These are phyloP conservation scores for Neofusicoccum umdonicola DNA, from an alignment of 2,329 filamentous ascomycete species.

Conservation along the genomic window DNA sequence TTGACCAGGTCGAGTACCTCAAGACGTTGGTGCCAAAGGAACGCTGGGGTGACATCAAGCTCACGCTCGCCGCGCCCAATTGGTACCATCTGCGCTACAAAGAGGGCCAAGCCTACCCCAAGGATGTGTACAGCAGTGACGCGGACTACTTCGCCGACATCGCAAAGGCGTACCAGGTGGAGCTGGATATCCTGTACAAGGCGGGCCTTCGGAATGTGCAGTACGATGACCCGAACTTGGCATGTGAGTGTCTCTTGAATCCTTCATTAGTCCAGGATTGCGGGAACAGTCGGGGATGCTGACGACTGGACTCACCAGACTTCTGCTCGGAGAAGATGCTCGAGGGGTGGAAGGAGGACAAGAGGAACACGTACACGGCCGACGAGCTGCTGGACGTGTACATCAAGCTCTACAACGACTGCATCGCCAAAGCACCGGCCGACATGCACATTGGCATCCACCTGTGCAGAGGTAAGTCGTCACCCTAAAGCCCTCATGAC, in stretches of 20 bases:
- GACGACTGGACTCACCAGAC: slow-evolving; percentile 20
- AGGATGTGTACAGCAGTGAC: slow-evolving; percentile 41
- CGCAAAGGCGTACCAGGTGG: slow-evolving; percentile 42
- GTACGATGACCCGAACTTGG: slow-evolving; percentile 45
- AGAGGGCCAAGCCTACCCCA: slow-evolving; percentile 46
- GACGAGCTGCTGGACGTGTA: slow-evolving; percentile 70
- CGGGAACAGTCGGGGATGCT: background rate
- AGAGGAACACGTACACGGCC: slow-evolving; percentile 62
- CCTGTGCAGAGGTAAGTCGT: slow-evolving; percentile 52
- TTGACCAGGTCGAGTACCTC: slow-evolving; percentile 58
- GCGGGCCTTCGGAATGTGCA: slow-evolving; percentile 44
- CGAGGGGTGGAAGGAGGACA: slow-evolving; percentile 50
- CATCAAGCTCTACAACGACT: slow-evolving; percentile 71
- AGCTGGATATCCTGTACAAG: slow-evolving; percentile 44
- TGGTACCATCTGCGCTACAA: slow-evolving; percentile 66
- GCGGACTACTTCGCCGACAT: slow-evolving; percentile 45
- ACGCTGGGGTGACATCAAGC: slow-evolving; percentile 61
- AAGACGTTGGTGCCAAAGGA: slow-evolving; percentile 57
- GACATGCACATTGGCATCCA: slow-evolving; percentile 75
- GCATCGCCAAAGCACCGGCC: slow-evolving; percentile 57
- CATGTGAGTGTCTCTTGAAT: slow-evolving; percentile 26
- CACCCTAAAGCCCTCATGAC: background rate
- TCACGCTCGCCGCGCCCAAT: slow-evolving; percentile 63
- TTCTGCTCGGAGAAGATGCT: slow-evolving; percentile 36
- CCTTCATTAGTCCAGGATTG: too few relatives aligned